These are phyloP conservation scores for Bipolaris bicolor DNA, from an alignment of 2,329 filamentous ascomycete species.

Conservation along the genomic window DNA sequence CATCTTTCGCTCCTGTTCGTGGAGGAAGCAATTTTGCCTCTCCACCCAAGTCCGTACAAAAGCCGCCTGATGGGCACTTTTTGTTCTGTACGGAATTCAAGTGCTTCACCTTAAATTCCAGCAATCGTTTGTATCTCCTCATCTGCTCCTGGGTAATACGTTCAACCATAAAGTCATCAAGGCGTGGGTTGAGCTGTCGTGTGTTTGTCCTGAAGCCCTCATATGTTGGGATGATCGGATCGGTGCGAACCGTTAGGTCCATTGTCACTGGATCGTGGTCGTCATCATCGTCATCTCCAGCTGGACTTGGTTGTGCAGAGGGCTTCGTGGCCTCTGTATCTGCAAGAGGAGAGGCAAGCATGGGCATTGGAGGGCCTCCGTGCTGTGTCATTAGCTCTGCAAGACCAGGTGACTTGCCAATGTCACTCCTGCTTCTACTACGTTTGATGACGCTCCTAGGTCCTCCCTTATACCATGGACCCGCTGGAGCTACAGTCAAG, in stretches of 20 bases:
- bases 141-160: conserved; percentile 83
- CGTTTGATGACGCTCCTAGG: conserved; percentile 56
- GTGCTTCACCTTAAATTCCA: conserved; percentile 74
- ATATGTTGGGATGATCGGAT: conserved; percentile 73
- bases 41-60: conserved; percentile 73
- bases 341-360: conserved; percentile 56
- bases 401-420: conserved; percentile 55
- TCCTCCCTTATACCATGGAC: conserved; percentile 45
- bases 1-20: conserved; percentile 63
- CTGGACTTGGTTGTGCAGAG: conserved; percentile 41
- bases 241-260: conserved; percentile 66
- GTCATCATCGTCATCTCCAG: conserved; percentile 50
- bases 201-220: conserved; percentile 80
- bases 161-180: conserved; percentile 73
- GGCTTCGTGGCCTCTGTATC: conserved; percentile 46
- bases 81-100: conserved; percentile 61
- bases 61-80: conserved; percentile 65
- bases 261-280: conserved; percentile 65
- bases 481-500: conserved; percentile 39
- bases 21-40: conserved; percentile 66
- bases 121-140: conserved; percentile 76
- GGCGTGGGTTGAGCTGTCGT: conserved; percentile 72
- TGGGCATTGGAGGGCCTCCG: conserved; percentile 65
- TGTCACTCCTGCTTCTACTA: conserved; percentile 64
- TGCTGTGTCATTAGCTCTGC: conserved; percentile 62